Percentiles rank a stretch among this genome's conserved stretches.
phyloP scores from a whole-genome alignment of 2,329 filamentous ascomycete genomes.

The Fusarium veterinarium region DNA sequence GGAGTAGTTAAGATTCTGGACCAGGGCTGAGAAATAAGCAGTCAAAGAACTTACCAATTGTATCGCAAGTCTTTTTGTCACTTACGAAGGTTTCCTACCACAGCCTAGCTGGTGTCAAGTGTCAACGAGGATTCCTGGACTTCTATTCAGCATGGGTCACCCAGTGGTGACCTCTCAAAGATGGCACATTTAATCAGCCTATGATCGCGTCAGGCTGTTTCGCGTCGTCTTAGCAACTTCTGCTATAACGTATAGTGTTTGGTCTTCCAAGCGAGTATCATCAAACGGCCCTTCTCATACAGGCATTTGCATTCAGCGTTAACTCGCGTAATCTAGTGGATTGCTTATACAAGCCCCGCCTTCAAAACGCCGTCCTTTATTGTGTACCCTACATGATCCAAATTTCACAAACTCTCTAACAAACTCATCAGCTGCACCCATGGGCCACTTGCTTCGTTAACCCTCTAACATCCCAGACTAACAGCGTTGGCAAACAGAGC shows the following conservation, averaged over 20 bases:
- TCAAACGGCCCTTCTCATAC: background rate
- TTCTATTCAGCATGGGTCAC: conserved; percentile 1
- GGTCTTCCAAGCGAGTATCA: background rate
- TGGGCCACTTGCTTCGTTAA: background rate
- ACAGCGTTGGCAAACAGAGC: conserved; percentile 43
- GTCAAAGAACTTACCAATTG: no score
- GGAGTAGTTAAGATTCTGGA: no score
- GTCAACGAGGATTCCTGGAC: conserved; percentile 5
- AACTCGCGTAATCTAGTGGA: background rate
- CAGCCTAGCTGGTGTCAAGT: background rate
- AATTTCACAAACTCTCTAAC: background rate
- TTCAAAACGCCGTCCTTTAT: background rate
- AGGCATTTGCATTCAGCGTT: background rate
- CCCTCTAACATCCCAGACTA: conserved; percentile 50
- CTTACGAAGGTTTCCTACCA: background rate
- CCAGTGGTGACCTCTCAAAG: conserved; percentile 3
- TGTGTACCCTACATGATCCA: background rate
- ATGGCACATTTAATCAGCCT: background rate
- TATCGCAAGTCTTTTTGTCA: no score
- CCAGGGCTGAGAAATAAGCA: no score
- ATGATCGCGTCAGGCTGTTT: background rate
- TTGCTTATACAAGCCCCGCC: background rate
- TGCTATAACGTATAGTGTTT: background rate
- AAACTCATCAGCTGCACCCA: background rate
- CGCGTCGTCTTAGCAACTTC: background rate